Base-by-base conservation (phyloP, 2,329 filamentous ascomycete species). In the Sordariomycetes sp. region DNA sequence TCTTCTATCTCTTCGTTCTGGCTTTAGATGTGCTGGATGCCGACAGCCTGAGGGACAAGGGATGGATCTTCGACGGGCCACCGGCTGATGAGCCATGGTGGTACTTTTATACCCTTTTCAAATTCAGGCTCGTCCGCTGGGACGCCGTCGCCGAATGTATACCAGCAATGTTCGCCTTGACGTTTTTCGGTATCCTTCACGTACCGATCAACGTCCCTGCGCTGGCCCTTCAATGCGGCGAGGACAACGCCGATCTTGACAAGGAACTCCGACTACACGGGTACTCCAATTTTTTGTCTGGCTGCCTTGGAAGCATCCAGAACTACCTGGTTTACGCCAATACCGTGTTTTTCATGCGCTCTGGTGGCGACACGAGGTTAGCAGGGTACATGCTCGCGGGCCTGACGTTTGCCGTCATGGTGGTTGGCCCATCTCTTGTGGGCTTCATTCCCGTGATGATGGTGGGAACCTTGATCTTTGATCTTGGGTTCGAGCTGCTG, bases 271-370 rank as follows among this genome's bases (percentile, higher is more conserved):
- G 88, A 49, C 79, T 94, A 28, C 92, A 98, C 49, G 92, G 92
- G 3, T 75, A 92, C 45, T 95, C 90, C 2, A 98, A 98, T 58
- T 82, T 88, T 14, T 47, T 96, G 9, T 96, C 90, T 8, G 92
- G 92, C 3, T 75, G 81, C 42, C 67, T 76, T 10, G 92, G 92
- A 10, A 95, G 88, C 51, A 93, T 98, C 39, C 72, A 93, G 58
- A 98, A 98, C 55, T 98, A 98, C 51, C 72, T 98, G 2, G 92
- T 98, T 1, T 98, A 96, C 50, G 90, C 90, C 38, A 98, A 98
- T 54, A 95, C 87, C 42, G 75, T 94, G n/a, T 78, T 98, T 37
- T 96, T 98, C 58, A 94, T 96, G 53, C 78, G 84, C 18, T 94
- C 87, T 30, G 92, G 92, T 12, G 92, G 90, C 15, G 78, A 93